A percentile compares a stretch with the other conserved stretches of the same genome.
Conservation (phyloP, 2,329 filamentous ascomycete species). For the Claviceps citrina region DNA sequence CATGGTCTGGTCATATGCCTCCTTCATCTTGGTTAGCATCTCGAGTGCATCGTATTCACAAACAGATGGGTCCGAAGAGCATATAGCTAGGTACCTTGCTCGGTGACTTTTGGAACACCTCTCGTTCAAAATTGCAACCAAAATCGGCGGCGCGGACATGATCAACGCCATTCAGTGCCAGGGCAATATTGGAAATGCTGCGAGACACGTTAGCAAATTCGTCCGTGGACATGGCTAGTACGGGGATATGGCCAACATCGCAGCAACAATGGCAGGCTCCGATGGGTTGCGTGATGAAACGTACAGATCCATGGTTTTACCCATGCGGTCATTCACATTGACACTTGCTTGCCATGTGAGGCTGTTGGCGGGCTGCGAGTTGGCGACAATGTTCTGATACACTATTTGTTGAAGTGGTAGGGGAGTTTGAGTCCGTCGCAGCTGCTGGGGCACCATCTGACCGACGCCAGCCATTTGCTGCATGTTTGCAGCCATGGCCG, state of each 20-base stretch:
- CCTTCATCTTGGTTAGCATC: constrained; percentile 19
- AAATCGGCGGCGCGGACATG: constrained; percentile 24
- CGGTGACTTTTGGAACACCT: constrained; percentile 28
- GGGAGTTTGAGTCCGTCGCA: constrained; percentile 16
- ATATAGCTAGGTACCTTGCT: constrained; percentile 27
- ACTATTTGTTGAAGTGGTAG: constrained; percentile 23
- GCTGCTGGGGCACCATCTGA: constrained; percentile 30
- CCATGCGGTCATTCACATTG: constrained; percentile 24
- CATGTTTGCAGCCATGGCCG: constrained; percentile 47
- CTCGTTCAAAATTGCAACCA: constrained; percentile 33
- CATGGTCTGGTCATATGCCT: constrained; percentile 35
- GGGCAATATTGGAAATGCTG: constrained; percentile 36
- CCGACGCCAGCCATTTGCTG: constrained; percentile 37
- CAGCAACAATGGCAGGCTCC: no score
- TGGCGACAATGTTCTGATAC: constrained; percentile 23
- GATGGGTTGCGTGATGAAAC: constrained; percentile 21
- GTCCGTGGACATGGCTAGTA: background rate
- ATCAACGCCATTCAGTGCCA: constrained; percentile 29
- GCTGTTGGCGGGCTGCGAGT: constrained; percentile 17
- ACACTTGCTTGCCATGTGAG: constrained; percentile 26
- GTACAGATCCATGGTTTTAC: constrained; percentile 28
- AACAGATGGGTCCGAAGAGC: background rate
- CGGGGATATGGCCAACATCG: no score
- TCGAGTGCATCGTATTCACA: background rate
- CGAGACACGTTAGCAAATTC: constrained; percentile 4